These are phyloP conservation scores for Pterocarpus macrocarpus DNA, from an alignment of 306 rosid genomes.

Conservation along the genomic window DNA sequence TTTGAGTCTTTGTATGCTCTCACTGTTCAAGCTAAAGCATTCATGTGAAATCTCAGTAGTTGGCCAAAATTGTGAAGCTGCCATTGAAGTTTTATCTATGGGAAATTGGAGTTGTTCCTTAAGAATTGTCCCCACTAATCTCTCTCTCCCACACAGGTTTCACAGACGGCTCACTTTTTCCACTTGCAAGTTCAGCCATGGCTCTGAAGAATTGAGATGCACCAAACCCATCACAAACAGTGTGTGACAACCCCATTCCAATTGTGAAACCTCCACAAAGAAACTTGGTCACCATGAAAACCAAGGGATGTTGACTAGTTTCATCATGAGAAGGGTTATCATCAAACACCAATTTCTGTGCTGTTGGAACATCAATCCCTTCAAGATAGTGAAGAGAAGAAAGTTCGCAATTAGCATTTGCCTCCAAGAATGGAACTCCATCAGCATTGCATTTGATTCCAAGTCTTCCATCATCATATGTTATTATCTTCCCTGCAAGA, in stretches of 20 bases:
- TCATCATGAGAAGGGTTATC: constrained; percentile 48
- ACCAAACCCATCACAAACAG: constrained; percentile 62
- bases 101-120: constrained; percentile 45
- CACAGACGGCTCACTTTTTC: constrained; percentile 57
- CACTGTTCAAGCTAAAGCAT: constrained; percentile 41
- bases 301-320: constrained; percentile 48
- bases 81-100: constrained; percentile 37
- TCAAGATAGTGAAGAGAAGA: constrained; percentile 61
- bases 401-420: constrained; percentile 54
- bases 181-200: constrained; percentile 57
- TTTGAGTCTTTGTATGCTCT: constrained; percentile 56
- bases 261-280: constrained; percentile 65
- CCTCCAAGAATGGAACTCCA: constrained; percentile 65
- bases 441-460: constrained; percentile 55
- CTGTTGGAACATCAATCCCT: constrained; percentile 51
- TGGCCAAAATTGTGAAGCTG: constrained; percentile 62
- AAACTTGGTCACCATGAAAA: constrained; percentile 60
- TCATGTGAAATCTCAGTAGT: constrained; percentile 51
- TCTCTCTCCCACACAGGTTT: constrained; percentile 71
- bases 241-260: constrained; percentile 63
- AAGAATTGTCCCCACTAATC: constrained; percentile 41
- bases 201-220: constrained; percentile 59
- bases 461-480: constrained; percentile 48
- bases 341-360: constrained; percentile 43
- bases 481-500: constrained; percentile 57